These are phyloP conservation scores for Toxoplasma gondii DNA, from an alignment of 169 alveolate species.

Conservation along the genomic window DNA sequence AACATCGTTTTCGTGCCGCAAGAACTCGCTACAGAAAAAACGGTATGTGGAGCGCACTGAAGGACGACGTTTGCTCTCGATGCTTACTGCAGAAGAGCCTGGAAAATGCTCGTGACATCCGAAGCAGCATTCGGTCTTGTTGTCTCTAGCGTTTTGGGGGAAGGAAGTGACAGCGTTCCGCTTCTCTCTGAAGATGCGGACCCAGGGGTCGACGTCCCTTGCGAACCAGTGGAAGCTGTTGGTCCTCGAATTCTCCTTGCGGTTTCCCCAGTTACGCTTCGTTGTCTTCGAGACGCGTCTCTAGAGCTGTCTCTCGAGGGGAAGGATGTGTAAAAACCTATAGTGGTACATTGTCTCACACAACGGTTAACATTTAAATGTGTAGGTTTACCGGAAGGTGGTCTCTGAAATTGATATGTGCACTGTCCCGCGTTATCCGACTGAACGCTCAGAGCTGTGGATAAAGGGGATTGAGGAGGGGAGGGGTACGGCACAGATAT, in stretches of 20 bases:
- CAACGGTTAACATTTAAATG: not conserved
- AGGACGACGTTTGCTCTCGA: not conserved
- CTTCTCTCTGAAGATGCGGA: not conserved
- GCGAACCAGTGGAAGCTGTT: not conserved
- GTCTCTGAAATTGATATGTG: not conserved
- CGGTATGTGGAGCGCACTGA: not conserved
- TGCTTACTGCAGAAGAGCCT: not conserved
- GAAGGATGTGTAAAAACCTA: not conserved
- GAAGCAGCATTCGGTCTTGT: not conserved
- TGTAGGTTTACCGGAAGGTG: not conserved
- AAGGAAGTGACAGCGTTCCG: not conserved
- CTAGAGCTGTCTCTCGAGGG: not conserved
- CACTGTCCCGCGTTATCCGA: not conserved
- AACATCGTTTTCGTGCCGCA: not conserved
- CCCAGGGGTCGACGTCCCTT: not conserved
- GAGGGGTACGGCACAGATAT: slow-evolving; percentile 23
- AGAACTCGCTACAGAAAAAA: not conserved
- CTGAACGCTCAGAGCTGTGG: not conserved
- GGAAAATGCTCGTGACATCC: not conserved
- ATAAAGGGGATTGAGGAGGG: slow-evolving; percentile 20
- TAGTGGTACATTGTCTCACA: not conserved
- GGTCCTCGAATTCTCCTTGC: not conserved
- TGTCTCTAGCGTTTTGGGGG: not conserved
- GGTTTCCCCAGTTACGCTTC: not conserved
- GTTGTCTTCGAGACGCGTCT: not conserved